Conservation (phyloP, 2,329 filamentous ascomycete genomes). For the Alternaria sp. region DNA sequence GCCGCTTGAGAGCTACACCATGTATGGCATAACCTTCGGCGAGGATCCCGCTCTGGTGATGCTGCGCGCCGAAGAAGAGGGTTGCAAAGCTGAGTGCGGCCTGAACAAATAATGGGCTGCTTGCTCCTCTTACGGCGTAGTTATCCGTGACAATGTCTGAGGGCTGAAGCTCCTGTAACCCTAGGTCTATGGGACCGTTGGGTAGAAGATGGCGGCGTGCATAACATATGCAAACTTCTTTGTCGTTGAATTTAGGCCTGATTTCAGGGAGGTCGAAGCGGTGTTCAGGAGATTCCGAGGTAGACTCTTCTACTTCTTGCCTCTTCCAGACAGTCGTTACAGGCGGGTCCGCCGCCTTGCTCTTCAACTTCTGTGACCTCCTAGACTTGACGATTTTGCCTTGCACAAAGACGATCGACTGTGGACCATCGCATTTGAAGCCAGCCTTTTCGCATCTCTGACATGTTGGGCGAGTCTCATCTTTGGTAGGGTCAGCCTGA, state of each 20-base stretch:
- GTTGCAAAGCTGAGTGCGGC: slow-evolving; percentile 34
- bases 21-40: slow-evolving; percentile 28
- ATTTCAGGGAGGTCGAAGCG: background rate
- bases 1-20: slow-evolving; percentile 29
- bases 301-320: background rate
- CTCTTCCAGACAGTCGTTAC: background rate
- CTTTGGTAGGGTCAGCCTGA: slow-evolving; percentile 18
- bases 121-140: background rate
- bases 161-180: slow-evolving; percentile 21
- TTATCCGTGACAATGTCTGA: slow-evolving; percentile 17
- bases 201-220: slow-evolving; percentile 23
- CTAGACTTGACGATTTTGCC: slow-evolving; percentile 36
- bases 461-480: slow-evolving; percentile 35
- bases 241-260: slow-evolving; percentile 15
- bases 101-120: slow-evolving; percentile 19
- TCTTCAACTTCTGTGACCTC: slow-evolving; percentile 14
- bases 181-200: slow-evolving; percentile 30
- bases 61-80: slow-evolving; percentile 33
- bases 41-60: slow-evolving; percentile 22
- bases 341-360: too few species aligned
- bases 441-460: slow-evolving; percentile 32
- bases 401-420: slow-evolving; percentile 31
- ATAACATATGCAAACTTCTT: slow-evolving; percentile 37
- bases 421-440: slow-evolving; percentile 33
- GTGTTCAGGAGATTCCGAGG: background rate